phyloP scores from a whole-genome alignment of 306 rosid species.

The Prosopis cineraria region DNA sequence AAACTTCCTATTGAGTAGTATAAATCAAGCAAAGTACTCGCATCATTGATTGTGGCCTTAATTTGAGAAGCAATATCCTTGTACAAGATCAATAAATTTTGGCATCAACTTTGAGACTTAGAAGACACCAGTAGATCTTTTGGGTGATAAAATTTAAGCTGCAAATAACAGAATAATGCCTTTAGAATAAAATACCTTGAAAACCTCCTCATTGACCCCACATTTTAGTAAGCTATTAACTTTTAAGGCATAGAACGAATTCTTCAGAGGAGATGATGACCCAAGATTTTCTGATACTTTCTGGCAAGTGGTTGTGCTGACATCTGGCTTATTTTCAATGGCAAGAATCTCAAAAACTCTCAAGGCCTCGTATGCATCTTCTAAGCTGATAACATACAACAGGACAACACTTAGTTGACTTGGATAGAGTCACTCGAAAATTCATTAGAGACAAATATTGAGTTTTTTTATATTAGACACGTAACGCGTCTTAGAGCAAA shows the following conservation, averaged over 20 bases:
- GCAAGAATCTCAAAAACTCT: conserved; percentile 80
- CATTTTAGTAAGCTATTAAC: conserved; percentile 73
- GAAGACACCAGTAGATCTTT: conserved; percentile 3
- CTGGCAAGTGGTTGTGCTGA: conserved; percentile 51
- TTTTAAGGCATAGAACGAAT: conserved; percentile 73
- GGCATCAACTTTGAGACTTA: conserved; percentile 26
- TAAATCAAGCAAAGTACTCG: conserved; percentile 70
- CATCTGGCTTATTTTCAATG: conserved; percentile 58
- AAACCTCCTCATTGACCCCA: conserved; percentile 51
- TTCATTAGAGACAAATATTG: neutral
- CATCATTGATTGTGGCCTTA: conserved; percentile 58
- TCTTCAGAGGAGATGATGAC: conserved; percentile 58
- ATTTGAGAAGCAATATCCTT: conserved; percentile 67
- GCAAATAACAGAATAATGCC: conserved; percentile 23
- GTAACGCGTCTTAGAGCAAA: neutral
- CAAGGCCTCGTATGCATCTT: conserved; percentile 75
- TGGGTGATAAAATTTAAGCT: conserved; percentile 24
- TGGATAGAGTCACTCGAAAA: neutral
- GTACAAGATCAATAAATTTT: conserved; percentile 35
- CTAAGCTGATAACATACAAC: conserved; percentile 50
- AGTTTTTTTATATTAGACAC: neutral
- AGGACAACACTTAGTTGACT: conserved; percentile 16
- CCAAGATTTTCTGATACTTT: conserved; percentile 66
- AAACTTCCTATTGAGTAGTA: conserved; percentile 78
- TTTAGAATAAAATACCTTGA: conserved; percentile 56